Base-by-base conservation (phyloP, 169 alveolate species). In the Eimeria acervulina region DNA sequence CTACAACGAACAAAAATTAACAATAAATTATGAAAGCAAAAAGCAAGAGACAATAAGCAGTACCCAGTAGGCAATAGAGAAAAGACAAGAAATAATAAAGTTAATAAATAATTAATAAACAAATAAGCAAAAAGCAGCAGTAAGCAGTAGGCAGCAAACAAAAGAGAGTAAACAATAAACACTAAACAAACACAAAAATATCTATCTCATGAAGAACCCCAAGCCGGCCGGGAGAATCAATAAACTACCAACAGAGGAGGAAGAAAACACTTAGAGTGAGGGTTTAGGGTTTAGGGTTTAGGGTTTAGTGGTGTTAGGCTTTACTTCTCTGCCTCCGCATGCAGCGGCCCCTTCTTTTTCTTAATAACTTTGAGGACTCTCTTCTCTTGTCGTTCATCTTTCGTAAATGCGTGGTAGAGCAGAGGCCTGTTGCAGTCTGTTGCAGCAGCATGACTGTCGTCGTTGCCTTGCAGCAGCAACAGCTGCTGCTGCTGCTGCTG, bases 271-370 rank as follows among this genome's bases (percentile, higher is more conserved):
- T 21, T n/a, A 13, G 52, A 55, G 26, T 13, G 52, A 33, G 89
- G 55, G 23, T 17, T 66, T 28, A 66, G 31, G 36, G 36, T 21
- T 66, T 23, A 66, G 76, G 36, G 76, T 28, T 15, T 66, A 66
- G 1, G 76, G 28, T 23, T 19, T 19, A 23, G 28, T n/a, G 74
- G 15, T 51, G 21, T 13, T 28, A 5, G 61, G 92, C 26, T 55
- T 23, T 55, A 91, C 95, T 51, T 44, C 59, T 70, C 95, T 33
- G 89, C 95, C 44, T 83, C 95, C 13, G 95, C 28, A 4, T 36
- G 47, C 76, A 55, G 66, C n/a, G 95, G 76, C 23, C 76, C 68
- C 44, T 26, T 68, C 17, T 51, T 70, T 59, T 70, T 66, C 76
- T 66, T 31, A 55, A 91, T 72, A 38, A 91, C 80, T 44, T 91